Conservation (phyloP, 163 green algal genomes). For the Prototheca wickerhamii region DNA sequence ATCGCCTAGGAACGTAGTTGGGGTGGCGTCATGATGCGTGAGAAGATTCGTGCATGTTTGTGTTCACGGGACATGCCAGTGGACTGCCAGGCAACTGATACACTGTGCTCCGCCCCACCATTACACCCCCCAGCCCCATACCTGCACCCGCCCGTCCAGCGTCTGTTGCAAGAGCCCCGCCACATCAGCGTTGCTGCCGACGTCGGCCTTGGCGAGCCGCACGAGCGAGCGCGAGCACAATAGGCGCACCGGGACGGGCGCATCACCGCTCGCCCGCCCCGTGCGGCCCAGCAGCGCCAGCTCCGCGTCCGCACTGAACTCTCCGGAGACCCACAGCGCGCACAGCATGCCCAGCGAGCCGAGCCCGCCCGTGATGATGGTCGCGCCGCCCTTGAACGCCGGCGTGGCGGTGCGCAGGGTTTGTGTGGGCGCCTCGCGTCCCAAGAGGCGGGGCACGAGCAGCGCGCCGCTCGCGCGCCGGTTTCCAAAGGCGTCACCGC, state of each 20-base stretch:
- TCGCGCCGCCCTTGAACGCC: not conserved
- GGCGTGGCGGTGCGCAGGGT: not conserved
- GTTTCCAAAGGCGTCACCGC: too few species aligned
- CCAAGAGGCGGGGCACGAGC: too few species aligned
- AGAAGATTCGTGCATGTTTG: too few species aligned
- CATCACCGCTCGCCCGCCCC: not conserved
- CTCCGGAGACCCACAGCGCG: constrained; percentile 18
- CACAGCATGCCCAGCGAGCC: constrained; percentile 31
- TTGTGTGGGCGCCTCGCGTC: too few species aligned
- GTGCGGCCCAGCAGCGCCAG: constrained; percentile 13
- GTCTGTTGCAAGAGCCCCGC: not conserved
- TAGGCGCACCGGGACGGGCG: not conserved
- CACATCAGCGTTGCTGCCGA: not conserved
- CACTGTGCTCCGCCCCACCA: too few species aligned
- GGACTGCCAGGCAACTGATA: too few species aligned
- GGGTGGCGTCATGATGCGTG: too few species aligned
- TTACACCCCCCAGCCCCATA: too few species aligned
- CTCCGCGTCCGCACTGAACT: not conserved
- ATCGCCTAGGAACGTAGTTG: constrained; percentile 5
- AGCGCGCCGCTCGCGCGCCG: too few species aligned
- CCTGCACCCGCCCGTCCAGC: too few species aligned
- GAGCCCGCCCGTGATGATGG: constrained; percentile 17
- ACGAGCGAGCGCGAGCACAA: not conserved
- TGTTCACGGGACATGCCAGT: too few species aligned
- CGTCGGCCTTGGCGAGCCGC: not conserved